Evolutionary conservation across 805 yeast species (phyloP).

Genomic region (Maudiozyma barnettii): DNA sequence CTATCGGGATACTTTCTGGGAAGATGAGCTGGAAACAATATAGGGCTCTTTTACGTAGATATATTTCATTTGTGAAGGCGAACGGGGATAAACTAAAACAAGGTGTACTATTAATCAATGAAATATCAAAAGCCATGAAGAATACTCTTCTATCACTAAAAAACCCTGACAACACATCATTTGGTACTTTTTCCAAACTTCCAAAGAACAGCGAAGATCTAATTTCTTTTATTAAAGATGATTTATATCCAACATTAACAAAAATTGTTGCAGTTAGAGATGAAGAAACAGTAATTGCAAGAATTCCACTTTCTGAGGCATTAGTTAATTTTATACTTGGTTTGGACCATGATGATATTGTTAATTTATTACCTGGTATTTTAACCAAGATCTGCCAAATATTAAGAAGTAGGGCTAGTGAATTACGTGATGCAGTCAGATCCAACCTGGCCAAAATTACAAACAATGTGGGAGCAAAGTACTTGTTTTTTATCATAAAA

Average conservation of each 20-base stretch:
- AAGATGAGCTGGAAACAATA: constrained; percentile 71
- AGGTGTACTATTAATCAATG: constrained; percentile 48
- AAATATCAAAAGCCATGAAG: constrained; percentile 43
- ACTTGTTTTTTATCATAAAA: constrained; percentile 61
- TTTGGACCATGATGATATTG: constrained; percentile 46
- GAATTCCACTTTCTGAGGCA: constrained; percentile 79
- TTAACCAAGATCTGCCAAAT: constrained; percentile 84
- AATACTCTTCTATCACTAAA: constrained; percentile 25
- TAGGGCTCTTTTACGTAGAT: constrained; percentile 63
- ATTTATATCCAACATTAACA: constrained; percentile 52
- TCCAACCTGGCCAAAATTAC: constrained; percentile 61
- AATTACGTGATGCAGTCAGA: constrained; percentile 77
- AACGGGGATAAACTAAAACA: constrained; percentile 45
- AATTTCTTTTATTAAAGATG: constrained; percentile 42
- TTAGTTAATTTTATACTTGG: constrained; percentile 57
- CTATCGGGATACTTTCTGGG: constrained; percentile 50
- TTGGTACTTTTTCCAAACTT: constrained; percentile 25
- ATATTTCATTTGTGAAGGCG: constrained; percentile 41
- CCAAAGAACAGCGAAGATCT: constrained; percentile 32
- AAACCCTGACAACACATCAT: constrained; percentile 4
- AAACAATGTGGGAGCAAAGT: constrained; percentile 56
- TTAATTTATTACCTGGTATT: constrained; percentile 63
- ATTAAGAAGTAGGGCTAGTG: constrained; percentile 75
- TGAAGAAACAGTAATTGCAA: constrained; percentile 64
- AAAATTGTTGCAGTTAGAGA: constrained; percentile 54